Conservation (phyloP, 495 filamentous ascomycete species). For the Pseudoneurospora amorphoporcata region DNA sequence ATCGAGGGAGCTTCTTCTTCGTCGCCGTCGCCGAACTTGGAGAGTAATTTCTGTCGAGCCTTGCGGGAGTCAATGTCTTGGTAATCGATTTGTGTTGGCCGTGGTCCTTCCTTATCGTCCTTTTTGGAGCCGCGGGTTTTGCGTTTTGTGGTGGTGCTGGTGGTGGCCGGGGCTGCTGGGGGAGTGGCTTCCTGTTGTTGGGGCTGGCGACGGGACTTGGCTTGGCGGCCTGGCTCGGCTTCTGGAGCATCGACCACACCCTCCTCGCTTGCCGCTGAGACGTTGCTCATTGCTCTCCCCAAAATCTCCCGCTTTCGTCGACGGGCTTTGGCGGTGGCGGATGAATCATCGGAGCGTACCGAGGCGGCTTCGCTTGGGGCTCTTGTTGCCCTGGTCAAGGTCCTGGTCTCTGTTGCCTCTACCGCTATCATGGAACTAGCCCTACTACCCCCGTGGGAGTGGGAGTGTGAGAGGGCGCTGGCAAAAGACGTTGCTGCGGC, state of each 20-base stretch:
- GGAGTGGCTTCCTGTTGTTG: not conserved
- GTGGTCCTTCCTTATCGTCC: constrained; percentile 16
- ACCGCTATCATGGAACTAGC: constrained; percentile 2
- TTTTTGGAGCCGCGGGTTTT: not conserved
- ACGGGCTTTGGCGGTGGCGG: not conserved
- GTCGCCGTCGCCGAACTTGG: constrained; percentile 24
- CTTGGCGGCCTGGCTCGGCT: not conserved
- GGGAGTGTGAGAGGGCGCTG: not conserved
- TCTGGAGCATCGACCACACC: constrained; percentile 6
- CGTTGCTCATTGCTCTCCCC: constrained; percentile 41
- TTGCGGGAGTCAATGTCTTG: constrained; percentile 32
- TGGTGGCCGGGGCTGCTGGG: not conserved
- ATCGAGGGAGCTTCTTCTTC: not conserved
- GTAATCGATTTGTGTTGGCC: constrained; percentile 39
- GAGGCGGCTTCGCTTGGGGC: not conserved
- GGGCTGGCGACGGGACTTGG: not conserved
- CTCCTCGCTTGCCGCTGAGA: constrained; percentile 28
- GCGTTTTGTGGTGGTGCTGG: not conserved
- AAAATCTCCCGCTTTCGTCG: constrained; percentile 35
- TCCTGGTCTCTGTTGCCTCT: not conserved
- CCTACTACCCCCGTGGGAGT: constrained; percentile 1
- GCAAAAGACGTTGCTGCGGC: not conserved
- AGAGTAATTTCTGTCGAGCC: constrained; percentile 22
- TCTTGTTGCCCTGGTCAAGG: not conserved
- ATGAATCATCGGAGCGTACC: not conserved